These are phyloP conservation scores for Rhizoclosmatium sp. DNA, from an alignment of 192 early-diverging fungal genomes.

Conservation along the genomic window DNA sequence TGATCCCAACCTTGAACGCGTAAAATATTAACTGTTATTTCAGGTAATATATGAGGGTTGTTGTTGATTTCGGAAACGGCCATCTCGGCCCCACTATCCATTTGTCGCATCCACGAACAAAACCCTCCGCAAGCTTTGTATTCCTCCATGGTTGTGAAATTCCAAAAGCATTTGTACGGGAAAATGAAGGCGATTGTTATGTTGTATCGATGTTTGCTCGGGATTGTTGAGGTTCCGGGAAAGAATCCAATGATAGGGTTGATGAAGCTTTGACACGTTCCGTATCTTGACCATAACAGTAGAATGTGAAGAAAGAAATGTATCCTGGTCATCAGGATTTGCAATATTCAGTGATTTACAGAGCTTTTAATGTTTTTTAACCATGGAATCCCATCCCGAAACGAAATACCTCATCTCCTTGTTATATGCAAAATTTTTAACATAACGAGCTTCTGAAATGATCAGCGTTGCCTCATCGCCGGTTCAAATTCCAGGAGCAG, in stretches of 20 bases:
- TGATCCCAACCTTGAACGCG: constrained; percentile 14
- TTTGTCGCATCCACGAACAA: constrained; percentile 11
- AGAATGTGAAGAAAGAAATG: no score
- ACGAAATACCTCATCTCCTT: no score
- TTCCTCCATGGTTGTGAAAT: constrained; percentile 7
- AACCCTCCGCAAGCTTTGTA: neutral
- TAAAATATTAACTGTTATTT: constrained; percentile 11
- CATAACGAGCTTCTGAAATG: no score
- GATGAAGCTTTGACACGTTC: neutral
- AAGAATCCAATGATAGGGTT: neutral
- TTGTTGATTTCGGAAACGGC: constrained; percentile 12
- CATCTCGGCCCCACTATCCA: constrained; percentile 14
- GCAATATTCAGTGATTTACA: no score
- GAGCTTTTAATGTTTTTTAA: no score
- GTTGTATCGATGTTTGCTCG: neutral
- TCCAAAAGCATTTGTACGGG: constrained; percentile 12
- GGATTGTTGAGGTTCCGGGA: constrained; percentile 5
- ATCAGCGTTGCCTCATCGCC: no score
- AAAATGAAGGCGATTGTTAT: constrained; percentile 13
- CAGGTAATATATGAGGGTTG: neutral
- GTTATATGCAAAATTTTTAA: no score
- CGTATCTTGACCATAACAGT: no score
- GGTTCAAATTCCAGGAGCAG: no score
- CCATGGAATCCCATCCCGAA: no score
- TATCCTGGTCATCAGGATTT: no score